These are phyloP conservation scores for Telopea speciosissima DNA, from an alignment of 177 flowering plant species.

Conservation along the genomic window DNA sequence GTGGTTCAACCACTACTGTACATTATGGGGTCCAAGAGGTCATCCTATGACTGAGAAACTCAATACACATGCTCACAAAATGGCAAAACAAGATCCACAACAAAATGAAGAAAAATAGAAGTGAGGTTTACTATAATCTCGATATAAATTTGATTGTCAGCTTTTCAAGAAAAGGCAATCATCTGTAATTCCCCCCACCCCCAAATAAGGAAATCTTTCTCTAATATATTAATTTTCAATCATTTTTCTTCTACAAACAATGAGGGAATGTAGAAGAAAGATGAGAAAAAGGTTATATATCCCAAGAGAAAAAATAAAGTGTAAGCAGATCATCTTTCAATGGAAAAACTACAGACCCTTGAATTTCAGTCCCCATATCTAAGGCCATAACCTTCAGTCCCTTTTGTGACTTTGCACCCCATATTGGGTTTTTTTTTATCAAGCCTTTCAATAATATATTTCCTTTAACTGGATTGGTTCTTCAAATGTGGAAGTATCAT, in stretches of 20 bases:
- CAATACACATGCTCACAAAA: not conserved
- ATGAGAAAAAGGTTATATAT: not conserved
- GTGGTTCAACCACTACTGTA: not conserved
- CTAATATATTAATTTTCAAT: too few relatives aligned
- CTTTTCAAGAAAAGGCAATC: not conserved
- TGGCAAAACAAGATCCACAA: not conserved
- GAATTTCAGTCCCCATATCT: slow-evolving; percentile 88
- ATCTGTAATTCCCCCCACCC: too few relatives aligned
- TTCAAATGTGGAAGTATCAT: too few relatives aligned
- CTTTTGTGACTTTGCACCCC: too few relatives aligned
- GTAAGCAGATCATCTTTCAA: not conserved
- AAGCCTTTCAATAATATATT: too few relatives aligned
- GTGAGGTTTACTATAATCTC: not conserved
- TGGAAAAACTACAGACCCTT: slow-evolving; percentile 35
- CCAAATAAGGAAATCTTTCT: too few relatives aligned
- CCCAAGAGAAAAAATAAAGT: too few relatives aligned
- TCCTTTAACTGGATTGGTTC: too few relatives aligned
- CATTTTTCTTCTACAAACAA: not conserved
- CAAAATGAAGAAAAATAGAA: too few relatives aligned
- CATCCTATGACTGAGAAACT: not conserved
- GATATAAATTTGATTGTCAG: not conserved
- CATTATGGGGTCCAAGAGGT: not conserved
- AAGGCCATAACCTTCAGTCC: slow-evolving; percentile 87
- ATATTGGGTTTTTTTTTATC: too few relatives aligned
- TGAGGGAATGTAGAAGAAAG: not conserved